Base-by-base conservation (phyloP, 768 basidiomycete genomes). In the Boletus sp. region DNA sequence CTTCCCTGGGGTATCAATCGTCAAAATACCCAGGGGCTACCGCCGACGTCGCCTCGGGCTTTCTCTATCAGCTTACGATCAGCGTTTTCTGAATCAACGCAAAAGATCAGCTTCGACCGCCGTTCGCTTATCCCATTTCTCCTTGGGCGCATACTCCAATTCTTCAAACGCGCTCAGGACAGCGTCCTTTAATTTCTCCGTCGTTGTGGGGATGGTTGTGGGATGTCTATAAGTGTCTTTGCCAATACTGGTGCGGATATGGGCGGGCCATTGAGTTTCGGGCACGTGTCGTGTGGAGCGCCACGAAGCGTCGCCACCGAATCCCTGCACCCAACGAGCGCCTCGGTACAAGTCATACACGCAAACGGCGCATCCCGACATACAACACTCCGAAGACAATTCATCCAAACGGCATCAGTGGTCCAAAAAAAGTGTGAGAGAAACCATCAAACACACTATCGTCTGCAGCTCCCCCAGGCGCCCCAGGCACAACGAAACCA, bases 341-440 rank as follows among this genome's bases (percentile, higher is more conserved):
- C 80, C 45, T 93, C 90, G 84, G 71, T 93, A 92, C 25, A 93
- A 69, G 61, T 93, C 91, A 71, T 95, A 90, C 8, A 95, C 88
- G 68, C 93, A 95, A n/a, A 94, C 72, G 0, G 92, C 89, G 64
- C 93, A 96, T 30, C 90, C 90, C 3, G 91, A 93, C 93, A 95
- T 95, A 75, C 93, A 96, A 70, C 93, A 94, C 70, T 93, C 93
- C 93, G 17, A 2, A n/a, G 25, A 25, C 25, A 25, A 25, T 3
- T 5, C 46, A n/a, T 5, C 42, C 42, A 27, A 42, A 44, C n/a
- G 1, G 45, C 13, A 25, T 25, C 14, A 27, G 41, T 10, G 5
- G 17, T 27, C 42, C 25, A 84, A 27, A 17, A 17, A 27, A 4
- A 1, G 11, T 19, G 30, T 29, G 29, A 9, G 7, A 21, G n/a